Evolutionary conservation across 1,284 basidiomycete genomes (phyloP).

Genomic region (Sporisorium scitamineum): DNA sequence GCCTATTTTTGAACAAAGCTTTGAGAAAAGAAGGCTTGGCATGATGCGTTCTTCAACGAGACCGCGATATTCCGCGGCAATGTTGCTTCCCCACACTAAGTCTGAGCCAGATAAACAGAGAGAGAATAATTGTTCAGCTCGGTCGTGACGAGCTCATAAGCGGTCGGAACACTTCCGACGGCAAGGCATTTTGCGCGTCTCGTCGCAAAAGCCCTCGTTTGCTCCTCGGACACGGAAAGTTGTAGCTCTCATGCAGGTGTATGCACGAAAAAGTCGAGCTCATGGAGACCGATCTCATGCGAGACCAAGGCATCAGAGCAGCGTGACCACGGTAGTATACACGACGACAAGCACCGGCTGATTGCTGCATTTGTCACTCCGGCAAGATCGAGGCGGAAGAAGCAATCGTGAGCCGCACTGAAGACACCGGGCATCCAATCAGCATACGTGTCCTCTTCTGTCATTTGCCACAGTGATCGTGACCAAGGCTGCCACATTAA

Average conservation of each 20-base stretch:
- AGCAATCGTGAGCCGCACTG: neutral
- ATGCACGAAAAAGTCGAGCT: neutral
- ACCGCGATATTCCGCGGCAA: conserved; percentile 3
- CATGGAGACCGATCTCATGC: neutral
- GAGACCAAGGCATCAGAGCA: neutral
- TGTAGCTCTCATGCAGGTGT: neutral
- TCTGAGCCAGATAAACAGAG: neutral
- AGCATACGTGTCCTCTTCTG: neutral
- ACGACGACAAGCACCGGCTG: neutral
- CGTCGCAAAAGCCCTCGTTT: neutral
- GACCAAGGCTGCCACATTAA: neutral
- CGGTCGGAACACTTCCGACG: conserved; percentile 9
- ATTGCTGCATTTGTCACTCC: conserved; percentile 1
- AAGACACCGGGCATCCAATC: neutral
- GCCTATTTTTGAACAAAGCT: conserved; percentile 20
- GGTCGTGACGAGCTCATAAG: neutral
- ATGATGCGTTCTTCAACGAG: neutral
- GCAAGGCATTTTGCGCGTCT: conserved; percentile 4
- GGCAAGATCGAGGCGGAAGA: neutral
- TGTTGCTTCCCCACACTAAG: conserved; percentile 10
- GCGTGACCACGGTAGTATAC: neutral
- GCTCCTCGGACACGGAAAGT: neutral
- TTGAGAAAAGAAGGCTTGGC: neutral
- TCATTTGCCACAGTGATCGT: neutral
- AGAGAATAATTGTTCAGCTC: neutral